phyloP scores from a whole-genome alignment of 768 basidiomycete species.

The Lactifluus subvellereus region DNA sequence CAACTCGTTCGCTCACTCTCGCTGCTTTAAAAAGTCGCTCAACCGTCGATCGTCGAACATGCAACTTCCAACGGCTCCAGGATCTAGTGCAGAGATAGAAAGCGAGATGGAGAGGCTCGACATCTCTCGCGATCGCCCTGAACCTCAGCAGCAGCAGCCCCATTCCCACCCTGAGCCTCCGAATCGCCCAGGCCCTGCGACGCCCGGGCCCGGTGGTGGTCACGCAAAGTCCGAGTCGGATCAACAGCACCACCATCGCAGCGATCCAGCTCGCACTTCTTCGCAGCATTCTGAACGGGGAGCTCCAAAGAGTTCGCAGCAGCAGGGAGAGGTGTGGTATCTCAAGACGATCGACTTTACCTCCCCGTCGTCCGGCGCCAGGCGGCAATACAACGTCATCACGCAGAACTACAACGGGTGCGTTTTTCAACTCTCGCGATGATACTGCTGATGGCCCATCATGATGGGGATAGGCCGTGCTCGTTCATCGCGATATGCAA shows the following conservation, averaged over 20 bases:
- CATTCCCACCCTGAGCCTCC: no score
- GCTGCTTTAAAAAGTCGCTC: background rate
- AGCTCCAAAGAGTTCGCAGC: constrained; percentile 23
- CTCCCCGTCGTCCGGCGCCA: constrained; percentile 26
- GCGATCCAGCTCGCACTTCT: background rate
- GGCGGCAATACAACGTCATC: constrained; percentile 51
- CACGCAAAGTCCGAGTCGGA: background rate
- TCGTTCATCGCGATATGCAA: constrained; percentile 93
- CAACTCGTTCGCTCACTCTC: background rate
- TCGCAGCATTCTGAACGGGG: background rate
- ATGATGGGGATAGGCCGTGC: constrained; percentile 57
- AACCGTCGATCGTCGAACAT: background rate
- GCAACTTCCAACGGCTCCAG: background rate
- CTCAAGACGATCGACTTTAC: constrained; percentile 62
- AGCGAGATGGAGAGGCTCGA: background rate
- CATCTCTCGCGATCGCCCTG: background rate
- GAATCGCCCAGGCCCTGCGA: background rate
- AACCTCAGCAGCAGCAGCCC: no score
- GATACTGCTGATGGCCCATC: background rate
- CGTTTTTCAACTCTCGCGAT: constrained; percentile 26
- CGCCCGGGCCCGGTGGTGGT: background rate
- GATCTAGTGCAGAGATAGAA: background rate
- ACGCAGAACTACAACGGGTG: constrained; percentile 85
- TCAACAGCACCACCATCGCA: background rate
- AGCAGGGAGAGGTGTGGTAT: constrained; percentile 61